Base-by-base conservation (phyloP, 768 basidiomycete genomes). In the Agaricus blazei region DNA sequence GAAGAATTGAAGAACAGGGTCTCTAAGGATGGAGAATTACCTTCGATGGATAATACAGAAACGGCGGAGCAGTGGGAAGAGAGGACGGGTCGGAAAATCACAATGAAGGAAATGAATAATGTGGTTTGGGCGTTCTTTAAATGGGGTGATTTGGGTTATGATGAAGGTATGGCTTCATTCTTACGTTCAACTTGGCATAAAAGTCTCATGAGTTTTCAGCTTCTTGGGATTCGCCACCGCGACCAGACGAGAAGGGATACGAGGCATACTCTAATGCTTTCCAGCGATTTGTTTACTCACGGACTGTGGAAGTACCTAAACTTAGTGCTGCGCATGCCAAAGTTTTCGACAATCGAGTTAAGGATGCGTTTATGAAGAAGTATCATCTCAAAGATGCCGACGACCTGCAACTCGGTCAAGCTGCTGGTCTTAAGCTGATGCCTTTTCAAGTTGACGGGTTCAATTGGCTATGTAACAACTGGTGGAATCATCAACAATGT, bases 131-230 rank as follows among this genome's bases (percentile, higher is more conserved):
- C 80, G 11, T 94, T 94, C 66, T 76, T 93, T 61, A 99, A 98
- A 68, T 98, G 96, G 96, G 77, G 84, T 43, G 93, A 93, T 59
- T 75, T 98, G 27, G 85, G 88, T n/a, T 97, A 98, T 58, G 89
- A 96, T 23, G 88, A 93, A 75, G 85, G 95, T 91, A 55, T 51
- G 81, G 65, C n/a, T 48, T 44, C 43, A 29, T 19, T 38, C 24
- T 12, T 24, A 19, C 28, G 52, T 56, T 47, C 41, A 43, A 11
- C 34, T 34, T 34, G 8, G 26, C 7, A 15, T 12, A 9, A 2
- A 42, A n/a, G 49, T 47, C 54, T 58, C 34, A 48, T 57, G 41
- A 44, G 48, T 52, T 44, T 45, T 41, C 62, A 96, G 93, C 90
- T n/a, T 85, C 89, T 9, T 96, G 93, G 91, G 94, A 97, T 70